phyloP scores from a whole-genome alignment of 139 green algal species.

The Zygnema circumcarinatum region DNA sequence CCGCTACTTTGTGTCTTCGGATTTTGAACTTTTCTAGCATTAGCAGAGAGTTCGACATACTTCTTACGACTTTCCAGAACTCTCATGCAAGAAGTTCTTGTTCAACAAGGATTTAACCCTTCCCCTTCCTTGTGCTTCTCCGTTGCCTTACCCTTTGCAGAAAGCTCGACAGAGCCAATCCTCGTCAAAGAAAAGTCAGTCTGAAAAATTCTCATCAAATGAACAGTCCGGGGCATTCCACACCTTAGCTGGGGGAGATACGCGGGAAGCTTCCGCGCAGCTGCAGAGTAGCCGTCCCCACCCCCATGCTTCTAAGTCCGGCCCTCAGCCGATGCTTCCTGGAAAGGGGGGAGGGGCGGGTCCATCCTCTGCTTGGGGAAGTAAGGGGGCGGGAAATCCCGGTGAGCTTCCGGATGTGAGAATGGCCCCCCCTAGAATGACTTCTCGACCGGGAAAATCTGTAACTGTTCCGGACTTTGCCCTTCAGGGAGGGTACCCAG shows the following conservation, averaged over 20 bases:
- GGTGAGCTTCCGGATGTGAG: conserved; percentile 14
- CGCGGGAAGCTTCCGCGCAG: background rate
- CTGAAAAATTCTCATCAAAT: conserved; percentile 6
- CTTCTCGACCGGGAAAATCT: conserved; percentile 18
- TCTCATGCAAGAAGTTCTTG: too few species aligned
- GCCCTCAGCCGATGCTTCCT: conserved; percentile 39
- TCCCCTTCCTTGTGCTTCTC: too few species aligned
- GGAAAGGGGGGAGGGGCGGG: background rate
- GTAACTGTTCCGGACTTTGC: conserved; percentile 41
- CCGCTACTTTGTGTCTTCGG: background rate
- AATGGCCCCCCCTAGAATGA: conserved; percentile 6
- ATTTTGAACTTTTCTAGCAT: background rate
- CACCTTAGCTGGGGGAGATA: conserved; percentile 11
- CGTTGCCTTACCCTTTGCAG: background rate
- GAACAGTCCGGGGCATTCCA: background rate
- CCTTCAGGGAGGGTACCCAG: conserved; percentile 36
- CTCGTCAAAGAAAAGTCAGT: conserved; percentile 6
- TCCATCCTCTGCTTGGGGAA: conserved; percentile 3
- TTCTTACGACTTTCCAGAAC: too few species aligned
- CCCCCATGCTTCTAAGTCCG: conserved; percentile 33
- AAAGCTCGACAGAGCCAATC: background rate
- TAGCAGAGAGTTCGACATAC: too few species aligned
- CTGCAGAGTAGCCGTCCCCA: background rate
- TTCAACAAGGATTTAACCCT: too few species aligned
- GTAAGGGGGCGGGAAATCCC: conserved; percentile 11